Conservation (phyloP, 179 eudicot genomes). For the Heliamphora pulchella region DNA sequence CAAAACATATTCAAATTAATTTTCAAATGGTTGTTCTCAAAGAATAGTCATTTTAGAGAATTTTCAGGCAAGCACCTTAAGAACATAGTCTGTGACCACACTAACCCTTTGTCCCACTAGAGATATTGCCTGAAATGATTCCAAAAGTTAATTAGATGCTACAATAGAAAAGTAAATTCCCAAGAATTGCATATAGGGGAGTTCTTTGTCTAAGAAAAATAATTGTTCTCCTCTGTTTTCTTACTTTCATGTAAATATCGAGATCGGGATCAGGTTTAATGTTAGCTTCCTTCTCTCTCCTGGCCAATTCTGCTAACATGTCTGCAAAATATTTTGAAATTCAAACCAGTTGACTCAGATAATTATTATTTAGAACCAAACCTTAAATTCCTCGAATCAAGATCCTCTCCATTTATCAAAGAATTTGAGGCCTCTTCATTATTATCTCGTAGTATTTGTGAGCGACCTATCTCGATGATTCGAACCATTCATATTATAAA, state of each 20-base stretch:
- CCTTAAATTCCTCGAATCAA: too few relatives aligned
- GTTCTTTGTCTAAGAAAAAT: background rate
- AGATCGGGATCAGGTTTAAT: slow-evolving; percentile 36
- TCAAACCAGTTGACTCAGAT: background rate
- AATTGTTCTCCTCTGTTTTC: background rate
- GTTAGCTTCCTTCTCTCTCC: slow-evolving; percentile 36
- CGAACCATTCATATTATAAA: too few relatives aligned
- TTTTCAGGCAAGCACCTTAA: slow-evolving; percentile 20
- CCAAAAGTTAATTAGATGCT: background rate
- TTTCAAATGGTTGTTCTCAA: background rate
- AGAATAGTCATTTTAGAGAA: background rate
- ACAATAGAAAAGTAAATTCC: background rate
- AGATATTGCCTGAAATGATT: slow-evolving; percentile 24
- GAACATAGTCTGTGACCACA: slow-evolving; percentile 32
- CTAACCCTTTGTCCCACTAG: slow-evolving; percentile 23
- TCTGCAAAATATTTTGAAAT: slow-evolving; percentile 20
- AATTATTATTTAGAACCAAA: background rate
- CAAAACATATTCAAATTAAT: too few relatives aligned
- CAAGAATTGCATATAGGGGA: background rate
- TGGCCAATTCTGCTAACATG: slow-evolving; percentile 30
- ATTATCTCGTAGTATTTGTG: too few relatives aligned
- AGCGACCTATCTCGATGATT: too few relatives aligned
- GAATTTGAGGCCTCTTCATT: too few relatives aligned
- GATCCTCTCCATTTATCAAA: too few relatives aligned
- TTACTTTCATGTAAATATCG: slow-evolving; percentile 35